A percentile compares a stretch with the other conserved stretches of the same genome.
These are phyloP conservation scores for Tulasnella sp. DNA, from an alignment of 768 basidiomycete genomes.

Conservation along the genomic window DNA sequence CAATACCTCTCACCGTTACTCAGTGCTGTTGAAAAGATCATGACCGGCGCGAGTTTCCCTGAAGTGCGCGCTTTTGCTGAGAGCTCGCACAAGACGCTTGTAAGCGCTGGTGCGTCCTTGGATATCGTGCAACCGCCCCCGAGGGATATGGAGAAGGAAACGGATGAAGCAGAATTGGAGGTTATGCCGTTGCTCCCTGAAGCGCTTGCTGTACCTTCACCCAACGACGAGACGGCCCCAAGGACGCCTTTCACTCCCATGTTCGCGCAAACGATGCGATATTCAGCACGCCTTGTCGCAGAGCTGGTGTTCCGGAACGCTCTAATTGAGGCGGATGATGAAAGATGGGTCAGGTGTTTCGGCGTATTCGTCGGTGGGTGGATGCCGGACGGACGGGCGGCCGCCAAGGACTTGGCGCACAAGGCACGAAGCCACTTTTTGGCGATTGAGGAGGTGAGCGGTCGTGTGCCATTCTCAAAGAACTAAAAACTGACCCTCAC, in stretches of 20 bases:
- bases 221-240: constrained; percentile 36
- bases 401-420: constrained; percentile 32
- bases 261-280: constrained; percentile 51
- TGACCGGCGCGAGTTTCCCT: constrained; percentile 85
- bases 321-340: constrained; percentile 42
- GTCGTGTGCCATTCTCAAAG: neutral
- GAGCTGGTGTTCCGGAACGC: constrained; percentile 53
- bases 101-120: constrained; percentile 74
- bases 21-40: constrained; percentile 83
- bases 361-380: constrained; percentile 63
- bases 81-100: constrained; percentile 65
- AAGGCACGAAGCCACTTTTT: constrained; percentile 60
- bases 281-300: constrained; percentile 60
- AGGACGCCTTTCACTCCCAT: constrained; percentile 44
- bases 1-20: constrained; percentile 77
- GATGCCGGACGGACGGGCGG: constrained; percentile 28
- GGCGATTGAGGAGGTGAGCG: constrained; percentile 50
- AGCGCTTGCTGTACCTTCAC: constrained; percentile 34
- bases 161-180: constrained; percentile 40
- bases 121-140: constrained; percentile 47
- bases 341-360: constrained; percentile 58
- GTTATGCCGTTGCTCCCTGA: constrained; percentile 51
- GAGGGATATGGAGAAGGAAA: constrained; percentile 59
- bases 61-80: constrained; percentile 94
- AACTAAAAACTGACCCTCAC: neutral